A percentile compares a stretch with the other conserved stretches of the same genome.
Conservation (phyloP, 371 early-diverging fungal species). For the Thermomucor indicae-seudaticae region DNA sequence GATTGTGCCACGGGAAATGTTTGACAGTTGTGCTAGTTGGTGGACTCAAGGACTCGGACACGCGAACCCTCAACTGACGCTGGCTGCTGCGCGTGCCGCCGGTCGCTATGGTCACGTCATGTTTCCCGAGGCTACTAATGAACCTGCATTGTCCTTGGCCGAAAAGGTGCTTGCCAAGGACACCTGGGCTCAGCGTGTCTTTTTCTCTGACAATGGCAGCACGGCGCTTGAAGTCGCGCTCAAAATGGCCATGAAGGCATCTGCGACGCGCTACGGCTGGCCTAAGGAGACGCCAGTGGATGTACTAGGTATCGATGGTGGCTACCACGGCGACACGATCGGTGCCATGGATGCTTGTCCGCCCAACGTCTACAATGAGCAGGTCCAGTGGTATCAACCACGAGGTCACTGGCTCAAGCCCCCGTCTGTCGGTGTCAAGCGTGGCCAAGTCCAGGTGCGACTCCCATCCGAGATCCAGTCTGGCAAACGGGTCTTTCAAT, state of each 20-base stretch:
- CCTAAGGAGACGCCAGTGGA: slow-evolving; percentile 40
- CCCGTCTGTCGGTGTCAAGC: slow-evolving; percentile 61
- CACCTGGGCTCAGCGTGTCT: slow-evolving; percentile 72
- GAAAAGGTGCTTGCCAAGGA: slow-evolving; percentile 64
- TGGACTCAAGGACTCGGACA: slow-evolving; percentile 87
- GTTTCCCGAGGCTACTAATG: slow-evolving; percentile 75
- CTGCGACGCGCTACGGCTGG: slow-evolving; percentile 40
- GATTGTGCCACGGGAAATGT: slow-evolving; percentile 40
- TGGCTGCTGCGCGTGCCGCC: slow-evolving; percentile 65
- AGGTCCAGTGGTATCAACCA: slow-evolving; percentile 76
- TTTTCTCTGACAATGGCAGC: slow-evolving; percentile 76
- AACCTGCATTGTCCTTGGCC: slow-evolving; percentile 64
- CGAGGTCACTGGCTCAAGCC: slow-evolving; percentile 76
- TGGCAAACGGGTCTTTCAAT: slow-evolving; percentile 8
- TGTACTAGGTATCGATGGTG: slow-evolving; percentile 69
- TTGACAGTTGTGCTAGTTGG: slow-evolving; percentile 82
- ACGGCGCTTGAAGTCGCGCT: slow-evolving; percentile 81
- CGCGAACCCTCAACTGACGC: slow-evolving; percentile 58
- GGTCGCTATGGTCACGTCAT: slow-evolving; percentile 85
- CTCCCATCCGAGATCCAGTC: slow-evolving; percentile 18
- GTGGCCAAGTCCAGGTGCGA: slow-evolving; percentile 51
- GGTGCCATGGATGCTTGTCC: slow-evolving; percentile 82
- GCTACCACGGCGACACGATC: slow-evolving; percentile 86
- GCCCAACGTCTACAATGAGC: slow-evolving; percentile 71
- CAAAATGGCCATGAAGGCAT: slow-evolving; percentile 71